These are phyloP conservation scores for Botrytis paeoniae DNA, from an alignment of 2,329 filamentous ascomycete species.

Conservation along the genomic window DNA sequence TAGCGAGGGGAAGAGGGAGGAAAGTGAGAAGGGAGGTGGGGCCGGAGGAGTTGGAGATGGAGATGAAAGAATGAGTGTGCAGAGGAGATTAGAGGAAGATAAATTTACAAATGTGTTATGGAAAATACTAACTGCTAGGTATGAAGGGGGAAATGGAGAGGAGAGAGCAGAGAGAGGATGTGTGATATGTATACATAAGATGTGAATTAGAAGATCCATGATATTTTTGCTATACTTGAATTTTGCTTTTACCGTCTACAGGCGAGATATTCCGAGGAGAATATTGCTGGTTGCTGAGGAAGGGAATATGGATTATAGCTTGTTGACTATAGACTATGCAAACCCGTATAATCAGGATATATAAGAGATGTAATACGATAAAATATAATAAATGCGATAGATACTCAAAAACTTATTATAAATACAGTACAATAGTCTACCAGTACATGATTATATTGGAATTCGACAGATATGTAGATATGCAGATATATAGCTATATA, in stretches of 20 bases:
- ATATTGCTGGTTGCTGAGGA: background rate
- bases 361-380: too few species aligned
- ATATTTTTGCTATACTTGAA: background rate
- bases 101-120: fast-evolving
- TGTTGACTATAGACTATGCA: too few species aligned
- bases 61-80: too few species aligned
- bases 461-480: background rate
- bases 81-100: background rate
- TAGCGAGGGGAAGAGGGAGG: background rate
- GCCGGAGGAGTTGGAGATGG: too few species aligned
- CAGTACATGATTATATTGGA: background rate
- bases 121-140: background rate
- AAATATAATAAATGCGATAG: too few species aligned
- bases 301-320: too few species aligned
- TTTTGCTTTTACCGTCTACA: background rate
- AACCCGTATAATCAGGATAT: too few species aligned
- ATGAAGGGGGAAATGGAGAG: background rate
- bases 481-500: too few species aligned
- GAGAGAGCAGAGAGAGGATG: background rate
- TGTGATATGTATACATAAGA: background rate
- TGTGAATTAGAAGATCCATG: fast-evolving
- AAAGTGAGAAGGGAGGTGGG: too few species aligned
- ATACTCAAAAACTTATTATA: too few species aligned
- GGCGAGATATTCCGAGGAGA: background rate
- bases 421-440: too few species aligned